phyloP scores from a whole-genome alignment of 2,329 filamentous ascomycete species.

The Fusarium ramigenum region DNA sequence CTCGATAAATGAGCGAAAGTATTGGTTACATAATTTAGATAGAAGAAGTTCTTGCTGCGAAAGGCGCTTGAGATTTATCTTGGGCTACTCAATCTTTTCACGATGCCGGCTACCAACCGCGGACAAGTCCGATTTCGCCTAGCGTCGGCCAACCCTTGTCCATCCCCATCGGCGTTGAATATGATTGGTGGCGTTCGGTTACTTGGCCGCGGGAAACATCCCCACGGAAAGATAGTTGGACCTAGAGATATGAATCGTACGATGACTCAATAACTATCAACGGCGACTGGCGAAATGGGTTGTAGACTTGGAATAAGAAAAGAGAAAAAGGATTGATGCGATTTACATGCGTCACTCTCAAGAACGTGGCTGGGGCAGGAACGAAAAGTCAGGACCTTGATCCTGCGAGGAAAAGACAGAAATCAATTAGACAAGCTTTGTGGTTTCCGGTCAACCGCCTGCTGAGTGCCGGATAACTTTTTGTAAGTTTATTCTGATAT shows the following conservation, averaged over 20 bases:
- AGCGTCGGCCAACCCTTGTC: background rate
- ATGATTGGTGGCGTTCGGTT: background rate
- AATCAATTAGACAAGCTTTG: too few relatives aligned
- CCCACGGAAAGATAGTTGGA: background rate
- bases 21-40: too few relatives aligned
- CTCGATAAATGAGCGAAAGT: fast-evolving
- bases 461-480: too few relatives aligned
- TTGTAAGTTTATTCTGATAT: too few relatives aligned
- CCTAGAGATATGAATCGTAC: background rate
- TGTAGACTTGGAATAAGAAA: too few relatives aligned
- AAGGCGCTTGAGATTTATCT: background rate
- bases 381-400: too few relatives aligned
- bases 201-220: background rate
- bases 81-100: background rate
- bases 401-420: too few relatives aligned
- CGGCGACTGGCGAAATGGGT: background rate
- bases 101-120: background rate
- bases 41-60: too few relatives aligned
- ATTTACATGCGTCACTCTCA: too few relatives aligned
- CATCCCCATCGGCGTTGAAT: background rate
- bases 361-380: too few relatives aligned
- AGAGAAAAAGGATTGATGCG: too few relatives aligned
- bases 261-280: background rate
- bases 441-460: too few relatives aligned
- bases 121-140: background rate